Evolutionary conservation across 768 basidiomycete genomes (phyloP), one percentile per base, ranked within the genome.

Genomic region (Tephrocybe sp.): DNA sequence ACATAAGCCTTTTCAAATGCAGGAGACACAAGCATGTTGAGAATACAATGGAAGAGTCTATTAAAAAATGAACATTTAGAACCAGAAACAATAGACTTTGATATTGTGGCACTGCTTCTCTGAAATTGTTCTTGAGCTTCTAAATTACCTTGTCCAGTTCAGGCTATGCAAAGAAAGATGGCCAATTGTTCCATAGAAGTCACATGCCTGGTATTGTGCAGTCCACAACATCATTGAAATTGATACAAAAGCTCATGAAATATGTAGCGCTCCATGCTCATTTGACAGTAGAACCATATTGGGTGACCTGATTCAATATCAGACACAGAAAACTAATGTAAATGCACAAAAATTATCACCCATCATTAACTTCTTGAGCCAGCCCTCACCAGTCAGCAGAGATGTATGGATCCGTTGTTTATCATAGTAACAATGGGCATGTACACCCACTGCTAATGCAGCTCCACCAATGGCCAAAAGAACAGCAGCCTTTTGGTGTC

Each of bases 91-190:
- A 53, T 51, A 33, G 40, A 69, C 72, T 65, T 63, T 16, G 65
- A 68, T 14, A 74, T 67, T 1, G 72, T 73, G 17, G 68, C 69
- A 9, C 62, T 65, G 56, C 68, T 68, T 1, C 62, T 46, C 51
- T 74, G 72, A 53, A 76, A 74, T 7, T 60, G 48, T 45, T 74
- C 72, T 48, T 65, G 62, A 33, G 68, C 51, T 33, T 66, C 59
- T 6, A 56, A 39, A 51, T 60, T 62, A 0, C 61, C 47, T 12
- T 56, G 38, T 2, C 70, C 69, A 30, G 63, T 69, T 1, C 59
- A 53, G 5, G 59, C 56, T 33, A 65, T 55, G 10, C 60, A 53
- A 13, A 74, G 62, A 49, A 73, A 74, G 12, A 74, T 70, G 0
- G 68, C 70, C 12, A 73, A 40, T 47, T 73, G 68, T 45, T 75